phyloP scores from a whole-genome alignment of 768 basidiomycete species.

The Aureoboletus auriporus region DNA sequence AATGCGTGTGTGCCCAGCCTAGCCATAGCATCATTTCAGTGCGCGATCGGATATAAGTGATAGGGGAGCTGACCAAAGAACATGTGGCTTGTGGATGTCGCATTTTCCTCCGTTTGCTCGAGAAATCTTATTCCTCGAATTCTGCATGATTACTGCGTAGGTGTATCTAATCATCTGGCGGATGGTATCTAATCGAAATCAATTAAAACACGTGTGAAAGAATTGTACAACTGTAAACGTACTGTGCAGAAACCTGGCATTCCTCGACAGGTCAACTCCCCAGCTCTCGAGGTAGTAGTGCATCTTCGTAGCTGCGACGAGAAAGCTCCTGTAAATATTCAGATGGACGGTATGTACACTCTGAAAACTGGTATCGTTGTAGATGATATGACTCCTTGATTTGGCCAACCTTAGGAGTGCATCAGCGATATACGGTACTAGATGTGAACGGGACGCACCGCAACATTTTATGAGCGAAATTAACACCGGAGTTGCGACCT shows the following conservation, averaged over 20 bases:
- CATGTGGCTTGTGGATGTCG: conserved; percentile 45
- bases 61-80: conserved; percentile 55
- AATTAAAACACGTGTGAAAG: neutral
- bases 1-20: conserved; percentile 88
- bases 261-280: conserved; percentile 43
- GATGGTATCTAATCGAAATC: conserved; percentile 49
- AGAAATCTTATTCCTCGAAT: conserved; percentile 39
- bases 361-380: conserved; percentile 72
- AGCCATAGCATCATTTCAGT: conserved; percentile 1
- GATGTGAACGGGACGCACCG: conserved; percentile 43
- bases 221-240: conserved; percentile 14
- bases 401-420: conserved; percentile 55
- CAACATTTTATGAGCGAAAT: conserved; percentile 71
- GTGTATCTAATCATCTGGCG: conserved; percentile 56
- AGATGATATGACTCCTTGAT: conserved; percentile 75
- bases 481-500: conserved; percentile 58
- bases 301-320: conserved; percentile 83
- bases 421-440: conserved; percentile 2
- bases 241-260: conserved; percentile 54
- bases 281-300: conserved; percentile 72
- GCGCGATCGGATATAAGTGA: neutral
- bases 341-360: conserved; percentile 53
- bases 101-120: conserved; percentile 35
- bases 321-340: conserved; percentile 86
- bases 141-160: conserved; percentile 48